Base-by-base conservation (phyloP, 176 grass and related monocot species). In the Thinopyrum elongatum region DNA sequence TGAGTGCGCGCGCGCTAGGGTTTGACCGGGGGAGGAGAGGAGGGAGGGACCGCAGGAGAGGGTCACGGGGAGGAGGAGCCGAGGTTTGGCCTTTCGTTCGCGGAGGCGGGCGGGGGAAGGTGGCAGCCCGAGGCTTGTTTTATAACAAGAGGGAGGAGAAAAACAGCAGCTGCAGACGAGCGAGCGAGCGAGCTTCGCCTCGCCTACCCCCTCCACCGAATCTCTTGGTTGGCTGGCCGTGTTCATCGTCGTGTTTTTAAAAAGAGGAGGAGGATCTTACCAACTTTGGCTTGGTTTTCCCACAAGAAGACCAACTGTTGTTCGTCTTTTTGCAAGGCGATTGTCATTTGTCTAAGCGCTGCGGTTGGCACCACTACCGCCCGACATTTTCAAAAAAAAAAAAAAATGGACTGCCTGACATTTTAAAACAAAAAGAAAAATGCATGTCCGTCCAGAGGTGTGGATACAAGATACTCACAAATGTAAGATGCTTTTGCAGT, bases 51-150 rank as follows among this genome's bases (percentile, higher is more conserved):
- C 72, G 72, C 41, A 31, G 73, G 73, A 53, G 72, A 10, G 71
- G 7, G 30, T 78, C 53, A 62, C 76, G 76, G 27, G 34, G 77
- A 27, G 34, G 53, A 78, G 76, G 22, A 53, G 15, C 15, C 47
- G 44, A 1, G 55, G 29, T 27, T 70, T 49, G 51, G 82, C 65
- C 81, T 89, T 80, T 57, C 30, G 81, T 51, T 60, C 23, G 60
- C 87, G 68, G 87, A 85, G 61, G 78, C 78, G 51, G 55, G 33
- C 7, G 11, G 57, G 64, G 80, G 80, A 66, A 90, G 84, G 57
- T 87, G 84, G 89, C 57, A 65, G 80, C 79, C 65, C 21, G 13
- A 14, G 79, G 10, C 62, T 30, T 46, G 19, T 69, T 69, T 63
- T 80, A 42, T 41, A 59, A 58, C 3, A n/a, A 26, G n/a, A 63